Base-by-base conservation (phyloP, 2,329 filamentous ascomycete genomes). In the Teratosphaeria nubilosa region DNA sequence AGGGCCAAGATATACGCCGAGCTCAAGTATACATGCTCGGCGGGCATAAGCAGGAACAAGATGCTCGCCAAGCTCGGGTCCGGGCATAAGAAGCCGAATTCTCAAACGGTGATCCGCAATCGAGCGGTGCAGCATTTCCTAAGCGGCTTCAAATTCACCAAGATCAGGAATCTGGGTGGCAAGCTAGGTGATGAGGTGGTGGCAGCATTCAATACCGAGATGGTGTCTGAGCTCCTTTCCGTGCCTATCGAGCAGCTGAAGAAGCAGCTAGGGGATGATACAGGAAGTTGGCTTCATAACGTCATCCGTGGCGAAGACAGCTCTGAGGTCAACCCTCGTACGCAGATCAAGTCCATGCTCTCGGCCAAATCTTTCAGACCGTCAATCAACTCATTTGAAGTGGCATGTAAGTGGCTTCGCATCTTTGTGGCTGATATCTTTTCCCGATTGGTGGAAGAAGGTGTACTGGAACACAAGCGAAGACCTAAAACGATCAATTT, bases 311-410 rank as follows among this genome's bases (percentile, higher is more conserved):
- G 94, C 1, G 84, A 91, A 60, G 94, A 99, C 71, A 77, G 79
- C 54, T 94, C 87, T 66, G 91, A 96, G 72, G 90, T 99, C 64
- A 96, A 90, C 68, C 83, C 90, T 30, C 81, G 92, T 55, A 96
- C 91, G 1, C 89, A 94, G 68, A 96, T 96, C 76, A 96, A 97
- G 72, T 94, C 88, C 16, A 97, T 99, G 91, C 79, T 97, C 14
- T 96, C 91, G 1, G 91, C 94, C 22, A 99, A 99, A 71, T 95
- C 91, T 0, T 99, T 99, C 68, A 82, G 89, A 27, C 94, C 94
- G 0, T 84, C 81, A 58, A 92, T 97, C 69, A 88, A 85, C 64
- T 86, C 80, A 1, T 76, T 83, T 20, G 90, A 94, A 24, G 89
- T 95, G 70, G 92, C 86, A 1, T 77, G 82, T 25, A 86, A 85